phyloP scores from a whole-genome alignment of 805 yeast genomes.

The Spathaspora sp. region DNA sequence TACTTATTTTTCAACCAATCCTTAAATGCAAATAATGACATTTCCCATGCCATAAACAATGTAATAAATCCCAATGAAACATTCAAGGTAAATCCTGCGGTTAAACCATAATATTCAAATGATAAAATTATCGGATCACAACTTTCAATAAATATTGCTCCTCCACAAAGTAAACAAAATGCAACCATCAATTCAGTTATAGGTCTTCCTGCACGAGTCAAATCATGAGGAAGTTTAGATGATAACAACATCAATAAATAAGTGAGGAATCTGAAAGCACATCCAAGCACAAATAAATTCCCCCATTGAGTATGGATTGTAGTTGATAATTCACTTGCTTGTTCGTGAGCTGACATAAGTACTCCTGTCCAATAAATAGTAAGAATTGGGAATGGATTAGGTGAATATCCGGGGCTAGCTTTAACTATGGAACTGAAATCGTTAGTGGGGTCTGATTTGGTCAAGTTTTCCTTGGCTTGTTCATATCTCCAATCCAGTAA shows the following conservation, averaged over 20 bases:
- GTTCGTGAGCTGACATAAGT: conserved; percentile 92
- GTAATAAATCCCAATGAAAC: conserved; percentile 77
- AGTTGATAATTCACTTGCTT: conserved; percentile 76
- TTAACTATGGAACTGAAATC: conserved; percentile 11
- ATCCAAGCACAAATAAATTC: conserved; percentile 71
- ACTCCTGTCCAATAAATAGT: conserved; percentile 96
- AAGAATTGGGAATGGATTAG: conserved; percentile 92
- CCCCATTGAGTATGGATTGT: conserved; percentile 93
- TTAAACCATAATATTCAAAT: conserved; percentile 63
- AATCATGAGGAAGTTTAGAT: conserved; percentile 27
- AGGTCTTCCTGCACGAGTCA: conserved; percentile 52
- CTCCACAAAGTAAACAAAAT: conserved; percentile 83
- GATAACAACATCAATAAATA: conserved; percentile 50
- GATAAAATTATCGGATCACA: conserved; percentile 83
- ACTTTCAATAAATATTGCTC: conserved; percentile 87
- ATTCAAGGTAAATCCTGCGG: conserved; percentile 90
- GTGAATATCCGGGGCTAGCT: conserved; percentile 72
- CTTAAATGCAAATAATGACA: conserved; percentile 62
- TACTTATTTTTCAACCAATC: conserved; percentile 32
- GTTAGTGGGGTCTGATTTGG: neutral
- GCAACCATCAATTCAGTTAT: conserved; percentile 80
- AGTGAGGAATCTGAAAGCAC: conserved; percentile 70
- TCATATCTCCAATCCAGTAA: conserved; percentile 57
- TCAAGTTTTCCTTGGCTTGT: conserved; percentile 17
- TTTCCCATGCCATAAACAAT: conserved; percentile 84